Evolutionary conservation across 495 filamentous ascomycete genomes (phyloP), one percentile per base, ranked within the genome.

Genomic region (Podospora pseudoanserina): DNA sequence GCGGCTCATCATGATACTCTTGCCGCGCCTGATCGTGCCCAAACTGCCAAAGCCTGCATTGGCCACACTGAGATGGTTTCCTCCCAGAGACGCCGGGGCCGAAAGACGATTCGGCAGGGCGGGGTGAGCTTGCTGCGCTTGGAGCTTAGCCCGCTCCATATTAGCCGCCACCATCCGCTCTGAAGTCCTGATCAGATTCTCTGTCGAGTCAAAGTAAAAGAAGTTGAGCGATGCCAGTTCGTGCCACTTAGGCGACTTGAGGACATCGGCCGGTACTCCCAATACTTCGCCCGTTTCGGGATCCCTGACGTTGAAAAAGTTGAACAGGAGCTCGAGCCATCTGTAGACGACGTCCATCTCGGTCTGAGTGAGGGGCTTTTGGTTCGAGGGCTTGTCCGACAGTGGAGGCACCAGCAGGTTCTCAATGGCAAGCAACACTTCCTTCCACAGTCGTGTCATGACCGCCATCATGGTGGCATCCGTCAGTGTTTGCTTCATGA

Each of bases 371-470:
- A 99, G 86, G 26, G 90, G 92, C 69, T 90, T 89, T 73, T 99
- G 96, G 68, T 87, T 86, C 3, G 94, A 97, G 11, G 89, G 92
- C 74, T 99, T 98, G 77, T 99, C 96, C 5, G 94, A 97, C 11
- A 99, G 82, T 9, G 96, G 95, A 56, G 96, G 96, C 2, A 99
- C 94, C 58, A 99, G 84, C 4, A 99, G 83, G 16, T 86, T 85
- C 79, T 99, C 96, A 67, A 98, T 90, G 1, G 94, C 96, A 39
- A 91, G 87, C 4, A 99, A 84, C 11, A 97, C 93, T 78, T 97
- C 96, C 77, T 99, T 99, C 96, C 96, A 99, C 16, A 99, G 79
- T 54, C 96, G 88, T 27, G 92, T 95, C 96, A 99, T 99, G 67
- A 99, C 94, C 78, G 93, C 91, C 67, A 91, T 86, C 95, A 99